Evolutionary conservation across 1,284 basidiomycete species (phyloP), one percentile per base, ranked within the genome.

Genomic region (Rhodotorula sp.): DNA sequence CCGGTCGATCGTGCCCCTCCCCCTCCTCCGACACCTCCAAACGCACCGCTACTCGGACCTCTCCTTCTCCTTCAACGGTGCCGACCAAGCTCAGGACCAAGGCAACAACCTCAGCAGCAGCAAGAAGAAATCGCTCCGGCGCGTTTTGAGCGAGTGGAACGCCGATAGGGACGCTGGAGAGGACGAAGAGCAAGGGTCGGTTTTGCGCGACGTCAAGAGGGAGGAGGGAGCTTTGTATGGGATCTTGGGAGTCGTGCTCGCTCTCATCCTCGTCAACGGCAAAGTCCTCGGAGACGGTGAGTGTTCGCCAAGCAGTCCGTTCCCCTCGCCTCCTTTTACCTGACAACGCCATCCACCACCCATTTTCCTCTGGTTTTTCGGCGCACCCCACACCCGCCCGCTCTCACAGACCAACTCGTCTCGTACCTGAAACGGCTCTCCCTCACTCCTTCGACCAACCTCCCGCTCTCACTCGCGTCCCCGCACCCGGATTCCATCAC

Each of bases 211-310:
- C 54, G 60, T 66, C 49, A 74, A 74, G 67, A 45, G 66, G 28
- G 75, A 76, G 50, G 75, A 75, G 26, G 69, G 73, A 2, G 71
- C 62, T 0, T 38, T 64, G 49, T 76, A 76, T 31, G 80, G 80
- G 10, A 67, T 81, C 4, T 64, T 80, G 10, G 79, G 78, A 34
- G 62, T 80, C 34, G 69, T 81, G 2, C 69, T 81, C 5, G 78
- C 77, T 16, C 66, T 81, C 49, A 80, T 81, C 26, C 74, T 81
- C 43, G 78, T 80, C 66, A 80, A 78, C 49, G 79, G 79, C 45
- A 75, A 79, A 18, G 71, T 73, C 2, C 74, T 81, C 45, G 70
- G 77, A 8, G 80, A 81, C 43, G 74, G 79, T 79, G 63, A 69
- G 79, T 34, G 34, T 34, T 34, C 34, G 34, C 34, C 34, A 34